phyloP scores from a whole-genome alignment of 495 filamentous ascomycete genomes.

The Polyplosphaeria fusca region DNA sequence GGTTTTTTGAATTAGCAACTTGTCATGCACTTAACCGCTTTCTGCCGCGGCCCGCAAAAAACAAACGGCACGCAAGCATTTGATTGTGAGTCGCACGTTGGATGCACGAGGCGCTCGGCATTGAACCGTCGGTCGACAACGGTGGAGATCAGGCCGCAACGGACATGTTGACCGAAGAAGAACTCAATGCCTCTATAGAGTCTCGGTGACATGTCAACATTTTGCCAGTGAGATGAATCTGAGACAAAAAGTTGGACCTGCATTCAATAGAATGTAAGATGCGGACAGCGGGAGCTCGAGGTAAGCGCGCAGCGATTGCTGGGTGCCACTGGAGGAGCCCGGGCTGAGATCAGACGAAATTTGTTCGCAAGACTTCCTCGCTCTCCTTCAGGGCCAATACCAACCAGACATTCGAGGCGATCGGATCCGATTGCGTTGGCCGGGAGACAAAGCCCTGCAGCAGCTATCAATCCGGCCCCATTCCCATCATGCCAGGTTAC shows the following conservation, averaged over 20 bases:
- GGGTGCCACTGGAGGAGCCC: too few species aligned
- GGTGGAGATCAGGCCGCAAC: neutral
- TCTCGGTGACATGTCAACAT: too few species aligned
- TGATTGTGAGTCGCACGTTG: neutral
- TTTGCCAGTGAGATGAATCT: too few species aligned
- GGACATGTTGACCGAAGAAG: too few species aligned
- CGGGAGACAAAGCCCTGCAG: neutral
- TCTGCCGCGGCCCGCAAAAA: slow-evolving; percentile 3
- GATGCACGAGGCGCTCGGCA: neutral
- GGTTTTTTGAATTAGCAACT: slow-evolving; percentile 23
- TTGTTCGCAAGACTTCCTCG: too few species aligned
- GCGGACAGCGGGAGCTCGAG: too few species aligned
- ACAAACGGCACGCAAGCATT: neutral
- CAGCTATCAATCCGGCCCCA: neutral
- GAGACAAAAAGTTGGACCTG: too few species aligned
- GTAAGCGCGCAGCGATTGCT: too few species aligned
- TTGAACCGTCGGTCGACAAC: neutral
- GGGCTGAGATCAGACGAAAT: too few species aligned
- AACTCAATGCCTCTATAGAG: too few species aligned
- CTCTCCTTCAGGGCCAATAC: neutral
- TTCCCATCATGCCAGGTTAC: neutral
- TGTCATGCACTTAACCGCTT: slow-evolving; percentile 6
- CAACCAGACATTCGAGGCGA: neutral
- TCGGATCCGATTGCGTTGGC: neutral
- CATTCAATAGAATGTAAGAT: too few species aligned